phyloP scores from a whole-genome alignment of 768 basidiomycete genomes.

The Trametes meyenii region DNA sequence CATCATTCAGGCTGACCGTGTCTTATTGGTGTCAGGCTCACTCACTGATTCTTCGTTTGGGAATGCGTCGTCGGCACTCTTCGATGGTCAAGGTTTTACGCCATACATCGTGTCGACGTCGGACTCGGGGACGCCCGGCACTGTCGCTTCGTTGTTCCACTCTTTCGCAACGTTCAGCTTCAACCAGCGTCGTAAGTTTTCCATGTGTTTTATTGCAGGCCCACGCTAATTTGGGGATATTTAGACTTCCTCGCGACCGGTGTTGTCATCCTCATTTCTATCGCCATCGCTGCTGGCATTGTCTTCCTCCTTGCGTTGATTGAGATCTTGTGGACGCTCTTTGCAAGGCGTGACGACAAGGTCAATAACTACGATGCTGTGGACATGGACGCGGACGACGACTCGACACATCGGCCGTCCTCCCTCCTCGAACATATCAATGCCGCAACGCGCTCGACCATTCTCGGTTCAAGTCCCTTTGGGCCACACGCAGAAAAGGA shows the following conservation, averaged over 20 bases:
- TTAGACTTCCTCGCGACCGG: constrained; percentile 88
- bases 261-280: constrained; percentile 94
- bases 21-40: constrained; percentile 86
- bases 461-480: constrained; percentile 57
- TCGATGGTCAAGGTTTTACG: constrained; percentile 78
- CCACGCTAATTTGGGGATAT: background rate
- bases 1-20: constrained; percentile 80
- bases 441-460: constrained; percentile 83
- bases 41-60: constrained; percentile 72
- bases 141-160: constrained; percentile 78
- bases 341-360: constrained; percentile 79
- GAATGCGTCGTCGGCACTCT: constrained; percentile 82
- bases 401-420: constrained; percentile 75
- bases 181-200: constrained; percentile 60
- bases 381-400: constrained; percentile 77
- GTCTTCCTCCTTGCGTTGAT: constrained; percentile 85
- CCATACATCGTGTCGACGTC: constrained; percentile 80
- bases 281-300: constrained; percentile 94
- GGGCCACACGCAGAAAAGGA: constrained; percentile 53
- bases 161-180: constrained; percentile 82
- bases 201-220: background rate
- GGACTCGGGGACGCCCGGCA: constrained; percentile 66
- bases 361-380: constrained; percentile 60
- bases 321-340: constrained; percentile 88
- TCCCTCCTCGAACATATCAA: constrained; percentile 91